Conservation (phyloP, 305 asterid species). For the Euphrasia arctica region DNA sequence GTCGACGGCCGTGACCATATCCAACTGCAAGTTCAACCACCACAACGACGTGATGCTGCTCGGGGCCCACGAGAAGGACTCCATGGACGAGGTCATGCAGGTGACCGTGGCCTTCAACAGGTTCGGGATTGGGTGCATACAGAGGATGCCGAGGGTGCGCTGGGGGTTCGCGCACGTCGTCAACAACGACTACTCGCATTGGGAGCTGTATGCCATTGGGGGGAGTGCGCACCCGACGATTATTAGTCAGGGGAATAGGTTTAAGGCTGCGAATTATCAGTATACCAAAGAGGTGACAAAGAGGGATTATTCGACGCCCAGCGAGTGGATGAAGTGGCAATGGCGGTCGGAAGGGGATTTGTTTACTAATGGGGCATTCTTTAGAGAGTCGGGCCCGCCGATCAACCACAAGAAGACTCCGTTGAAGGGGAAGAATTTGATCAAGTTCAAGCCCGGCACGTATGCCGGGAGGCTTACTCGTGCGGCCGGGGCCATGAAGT, state of each 20-base stretch:
- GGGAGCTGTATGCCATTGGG: conserved; percentile 50
- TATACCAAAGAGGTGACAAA: conserved; percentile 60
- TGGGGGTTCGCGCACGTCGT: conserved; percentile 48
- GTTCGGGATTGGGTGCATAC: conserved; percentile 43
- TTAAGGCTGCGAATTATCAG: conserved; percentile 36
- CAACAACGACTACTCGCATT: conserved; percentile 42
- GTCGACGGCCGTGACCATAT: conserved; percentile 64
- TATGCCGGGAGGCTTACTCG: conserved; percentile 68
- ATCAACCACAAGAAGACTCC: conserved; percentile 37
- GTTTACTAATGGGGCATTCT: conserved; percentile 81
- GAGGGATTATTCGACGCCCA: conserved; percentile 54
- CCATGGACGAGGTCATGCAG: conserved; percentile 41
- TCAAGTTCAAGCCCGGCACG: conserved; percentile 66
- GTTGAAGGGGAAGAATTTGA: conserved; percentile 29
- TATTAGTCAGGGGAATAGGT: conserved; percentile 49
- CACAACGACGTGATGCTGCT: conserved; percentile 58
- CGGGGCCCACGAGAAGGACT: conserved; percentile 33
- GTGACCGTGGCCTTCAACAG: conserved; percentile 42
- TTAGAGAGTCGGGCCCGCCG: conserved; percentile 66
- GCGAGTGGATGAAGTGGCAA: conserved; percentile 78
- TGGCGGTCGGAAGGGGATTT: conserved; percentile 88
- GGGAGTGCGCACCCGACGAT: conserved; percentile 52
- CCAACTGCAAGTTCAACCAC: conserved; percentile 70
- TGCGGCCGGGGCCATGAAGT: conserved; percentile 58
- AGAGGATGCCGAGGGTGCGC: conserved; percentile 42